Percentiles rank a stretch among this genome's conserved stretches.
phyloP scores from a whole-genome alignment of 371 early-diverging fungal genomes.

The Syncephalastrum monosporum region DNA sequence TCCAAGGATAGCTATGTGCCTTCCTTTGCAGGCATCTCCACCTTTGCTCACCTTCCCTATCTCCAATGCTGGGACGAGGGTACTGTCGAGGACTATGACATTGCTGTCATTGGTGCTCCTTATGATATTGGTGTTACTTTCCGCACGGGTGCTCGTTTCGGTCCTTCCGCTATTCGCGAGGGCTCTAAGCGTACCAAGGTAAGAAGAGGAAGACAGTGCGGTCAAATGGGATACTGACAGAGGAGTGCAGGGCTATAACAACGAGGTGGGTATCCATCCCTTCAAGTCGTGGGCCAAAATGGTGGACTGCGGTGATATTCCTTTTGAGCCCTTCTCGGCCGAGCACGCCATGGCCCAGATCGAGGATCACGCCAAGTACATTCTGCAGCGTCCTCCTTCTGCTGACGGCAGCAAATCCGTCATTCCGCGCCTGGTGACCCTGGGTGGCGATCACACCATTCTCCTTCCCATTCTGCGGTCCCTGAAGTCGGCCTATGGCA shows the following conservation, averaged over 20 bases:
- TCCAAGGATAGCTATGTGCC: conserved; percentile 36
- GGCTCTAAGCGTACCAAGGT: conserved; percentile 44
- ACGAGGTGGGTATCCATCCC: conserved; percentile 34
- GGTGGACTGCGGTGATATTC: conserved; percentile 53
- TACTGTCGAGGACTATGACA: conserved; percentile 40
- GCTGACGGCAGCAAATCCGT: conserved; percentile 9
- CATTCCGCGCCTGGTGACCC: conserved; percentile 39
- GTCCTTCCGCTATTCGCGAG: conserved; percentile 48
- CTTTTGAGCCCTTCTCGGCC: conserved; percentile 45
- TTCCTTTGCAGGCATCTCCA: conserved; percentile 47
- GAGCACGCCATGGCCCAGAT: conserved; percentile 48
- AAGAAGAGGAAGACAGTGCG: background rate
- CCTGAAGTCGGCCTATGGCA: conserved; percentile 31
- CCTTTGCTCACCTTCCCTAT: conserved; percentile 51
- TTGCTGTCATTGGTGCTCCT: conserved; percentile 48
- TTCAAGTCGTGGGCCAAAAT: conserved; percentile 49
- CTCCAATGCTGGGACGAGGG: conserved; percentile 45
- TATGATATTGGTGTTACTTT: conserved; percentile 51
- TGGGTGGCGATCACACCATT: conserved; percentile 51
- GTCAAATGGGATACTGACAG: background rate
- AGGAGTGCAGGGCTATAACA: conserved; percentile 33
- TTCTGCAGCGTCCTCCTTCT: conserved; percentile 33
- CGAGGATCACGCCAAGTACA: conserved; percentile 29
- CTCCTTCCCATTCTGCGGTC: conserved; percentile 43
- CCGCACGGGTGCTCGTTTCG: conserved; percentile 52